Conservation (phyloP, 2,329 filamentous ascomycete genomes). For the Fusarium solani-melongenae region DNA sequence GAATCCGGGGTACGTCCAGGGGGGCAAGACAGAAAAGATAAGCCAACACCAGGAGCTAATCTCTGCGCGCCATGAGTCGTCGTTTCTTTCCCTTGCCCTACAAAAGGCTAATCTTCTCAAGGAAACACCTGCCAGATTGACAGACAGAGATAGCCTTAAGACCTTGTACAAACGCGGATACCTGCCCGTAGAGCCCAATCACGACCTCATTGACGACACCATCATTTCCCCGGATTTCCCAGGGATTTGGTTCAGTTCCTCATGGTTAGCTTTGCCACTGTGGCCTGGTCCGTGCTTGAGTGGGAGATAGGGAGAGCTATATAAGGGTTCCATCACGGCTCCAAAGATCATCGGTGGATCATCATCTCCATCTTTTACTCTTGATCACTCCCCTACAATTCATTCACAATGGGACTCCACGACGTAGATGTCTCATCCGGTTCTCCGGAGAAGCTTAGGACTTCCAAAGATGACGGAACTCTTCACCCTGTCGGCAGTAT, state of each 20-base stretch:
- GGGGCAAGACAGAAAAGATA: not conserved
- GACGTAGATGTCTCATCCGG: slow-evolving; percentile 6
- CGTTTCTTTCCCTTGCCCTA: not conserved
- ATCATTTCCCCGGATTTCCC: not conserved
- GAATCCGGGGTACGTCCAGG: not conserved
- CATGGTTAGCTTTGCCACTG: not conserved
- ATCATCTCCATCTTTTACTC: not conserved
- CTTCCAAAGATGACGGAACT: slow-evolving; percentile 20
- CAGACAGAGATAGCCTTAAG: not conserved
- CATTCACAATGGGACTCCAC: slow-evolving; percentile 20
- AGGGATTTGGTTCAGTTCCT: not conserved
- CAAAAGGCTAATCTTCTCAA: not conserved
- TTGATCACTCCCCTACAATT: not conserved
- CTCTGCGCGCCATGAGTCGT: not conserved
- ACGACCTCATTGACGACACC: not conserved
- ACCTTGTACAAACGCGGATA: slow-evolving; percentile 14
- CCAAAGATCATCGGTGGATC: not conserved
- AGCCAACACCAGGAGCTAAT: not conserved
- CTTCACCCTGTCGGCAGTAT: slow-evolving; percentile 10
- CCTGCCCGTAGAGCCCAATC: slow-evolving; percentile 28
- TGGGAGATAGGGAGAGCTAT: not conserved
- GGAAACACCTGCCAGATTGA: not conserved
- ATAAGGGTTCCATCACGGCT: slow-evolving; percentile 8
- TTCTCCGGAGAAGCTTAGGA: slow-evolving; percentile 13
- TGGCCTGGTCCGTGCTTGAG: not conserved